phyloP scores from a whole-genome alignment of 345 rosid species.

The Salix udensis region DNA sequence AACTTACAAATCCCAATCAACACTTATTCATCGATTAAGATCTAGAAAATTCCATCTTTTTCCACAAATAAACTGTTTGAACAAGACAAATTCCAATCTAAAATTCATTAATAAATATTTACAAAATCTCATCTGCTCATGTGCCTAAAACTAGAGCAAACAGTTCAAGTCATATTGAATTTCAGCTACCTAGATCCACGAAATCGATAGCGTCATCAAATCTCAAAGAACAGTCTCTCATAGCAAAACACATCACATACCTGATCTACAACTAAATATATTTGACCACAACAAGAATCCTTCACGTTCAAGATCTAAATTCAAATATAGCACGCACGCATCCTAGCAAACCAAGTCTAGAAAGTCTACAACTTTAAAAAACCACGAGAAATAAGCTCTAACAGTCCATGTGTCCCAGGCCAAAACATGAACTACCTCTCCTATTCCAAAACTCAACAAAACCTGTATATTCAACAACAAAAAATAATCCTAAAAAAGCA shows the following conservation, averaged over 20 bases:
- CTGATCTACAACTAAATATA: constrained; percentile 1
- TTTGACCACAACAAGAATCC: not conserved
- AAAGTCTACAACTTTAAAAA: not conserved
- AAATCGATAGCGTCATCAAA: not conserved
- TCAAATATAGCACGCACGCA: not conserved
- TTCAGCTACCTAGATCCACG: not conserved
- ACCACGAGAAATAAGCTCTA: not conserved
- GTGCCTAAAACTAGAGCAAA: not conserved
- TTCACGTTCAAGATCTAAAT: not conserved
- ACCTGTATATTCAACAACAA: not conserved
- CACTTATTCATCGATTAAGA: not conserved
- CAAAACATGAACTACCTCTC: not conserved
- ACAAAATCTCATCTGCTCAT: not conserved
- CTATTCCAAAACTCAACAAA: not conserved
- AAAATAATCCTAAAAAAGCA: not conserved
- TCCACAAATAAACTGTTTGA: not conserved
- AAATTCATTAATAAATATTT: no score
- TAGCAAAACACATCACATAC: not conserved
- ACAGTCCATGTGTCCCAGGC: no score
- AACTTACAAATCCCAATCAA: not conserved
- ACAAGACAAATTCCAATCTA: not conserved
- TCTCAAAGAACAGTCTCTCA: not conserved
- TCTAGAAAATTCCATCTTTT: not conserved
- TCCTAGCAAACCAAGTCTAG: not conserved
- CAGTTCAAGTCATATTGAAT: not conserved